Evolutionary conservation across 225 moss, liverwort and hornwort species (phyloP).

Genomic region (Physcomitrellopsis africana): DNA sequence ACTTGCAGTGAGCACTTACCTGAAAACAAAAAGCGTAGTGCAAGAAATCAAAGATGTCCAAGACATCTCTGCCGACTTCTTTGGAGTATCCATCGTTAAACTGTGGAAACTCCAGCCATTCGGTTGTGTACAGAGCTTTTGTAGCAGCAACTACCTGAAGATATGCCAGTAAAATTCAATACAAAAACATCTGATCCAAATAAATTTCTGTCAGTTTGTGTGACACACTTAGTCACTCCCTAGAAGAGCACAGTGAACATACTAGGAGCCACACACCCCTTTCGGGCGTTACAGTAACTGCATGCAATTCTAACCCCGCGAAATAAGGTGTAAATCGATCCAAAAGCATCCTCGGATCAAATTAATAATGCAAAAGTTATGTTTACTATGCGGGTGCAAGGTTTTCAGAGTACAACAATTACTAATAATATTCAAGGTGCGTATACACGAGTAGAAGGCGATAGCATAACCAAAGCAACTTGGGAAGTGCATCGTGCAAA

Average conservation of each 20-base stretch:
- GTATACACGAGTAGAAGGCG: too few species aligned
- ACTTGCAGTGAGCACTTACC: conserved; percentile 35
- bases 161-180: conserved; percentile 29
- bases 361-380: too few species aligned
- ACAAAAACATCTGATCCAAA: conserved; percentile 19
- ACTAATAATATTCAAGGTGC: too few species aligned
- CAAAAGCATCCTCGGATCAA: too few species aligned
- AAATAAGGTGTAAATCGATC: too few species aligned
- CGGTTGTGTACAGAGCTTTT: conserved; percentile 54
- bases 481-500: conserved; percentile 13
- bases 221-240: neutral
- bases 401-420: too few species aligned
- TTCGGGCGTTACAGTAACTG: too few species aligned
- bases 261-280: too few species aligned
- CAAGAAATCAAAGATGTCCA: conserved; percentile 90
- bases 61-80: conserved; percentile 56
- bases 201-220: conserved; percentile 9
- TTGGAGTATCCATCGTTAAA: conserved; percentile 53
- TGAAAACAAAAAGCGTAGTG: conserved; percentile 86
- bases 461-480: neutral
- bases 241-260: too few species aligned
- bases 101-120: conserved; percentile 60
- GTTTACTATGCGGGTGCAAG: too few species aligned
- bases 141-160: conserved; percentile 77
- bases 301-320: too few species aligned